phyloP scores from a whole-genome alignment of 495 filamentous ascomycete genomes.

The Massariosphaeria phaeospora region DNA sequence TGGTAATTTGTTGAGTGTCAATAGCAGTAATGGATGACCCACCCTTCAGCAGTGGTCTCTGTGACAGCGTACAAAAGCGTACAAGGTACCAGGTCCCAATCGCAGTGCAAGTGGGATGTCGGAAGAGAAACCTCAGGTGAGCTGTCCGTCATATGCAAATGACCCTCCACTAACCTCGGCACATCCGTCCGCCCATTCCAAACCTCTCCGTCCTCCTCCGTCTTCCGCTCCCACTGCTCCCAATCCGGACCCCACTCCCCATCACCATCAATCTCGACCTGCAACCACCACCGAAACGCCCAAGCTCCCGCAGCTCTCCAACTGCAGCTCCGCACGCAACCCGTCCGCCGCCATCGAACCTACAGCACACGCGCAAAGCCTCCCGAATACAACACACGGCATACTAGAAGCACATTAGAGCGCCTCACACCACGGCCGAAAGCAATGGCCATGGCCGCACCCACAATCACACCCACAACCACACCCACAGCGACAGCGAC shows the following conservation, averaged over 20 bases:
- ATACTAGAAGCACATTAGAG: too few species aligned
- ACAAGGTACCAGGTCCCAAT: too few species aligned
- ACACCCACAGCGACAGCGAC: background rate
- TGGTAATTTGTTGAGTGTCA: background rate
- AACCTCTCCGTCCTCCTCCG: background rate
- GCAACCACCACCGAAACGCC: background rate
- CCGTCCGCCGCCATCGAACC: background rate
- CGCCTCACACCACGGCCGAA: background rate
- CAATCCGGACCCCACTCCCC: slow-evolving; percentile 8
- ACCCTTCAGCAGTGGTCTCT: too few species aligned
- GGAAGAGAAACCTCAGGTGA: too few species aligned
- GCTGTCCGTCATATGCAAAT: too few species aligned
- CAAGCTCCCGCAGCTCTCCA: slow-evolving; percentile 4
- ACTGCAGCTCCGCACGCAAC: slow-evolving; percentile 1
- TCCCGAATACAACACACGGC: background rate
- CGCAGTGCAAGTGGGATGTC: too few species aligned
- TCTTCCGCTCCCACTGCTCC: slow-evolving; percentile 1
- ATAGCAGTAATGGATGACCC: background rate
- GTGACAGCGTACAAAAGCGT: too few species aligned
- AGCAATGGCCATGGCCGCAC: slow-evolving; percentile 19
- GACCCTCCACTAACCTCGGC: background rate
- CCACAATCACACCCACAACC: background rate
- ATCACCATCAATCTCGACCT: slow-evolving; percentile 13
- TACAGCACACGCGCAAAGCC: background rate
- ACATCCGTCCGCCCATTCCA: background rate